A percentile compares a stretch with the other conserved stretches of the same genome.
These are phyloP conservation scores for Malassezia cuniculi DNA, from an alignment of 1,284 basidiomycete species.

Conservation along the genomic window DNA sequence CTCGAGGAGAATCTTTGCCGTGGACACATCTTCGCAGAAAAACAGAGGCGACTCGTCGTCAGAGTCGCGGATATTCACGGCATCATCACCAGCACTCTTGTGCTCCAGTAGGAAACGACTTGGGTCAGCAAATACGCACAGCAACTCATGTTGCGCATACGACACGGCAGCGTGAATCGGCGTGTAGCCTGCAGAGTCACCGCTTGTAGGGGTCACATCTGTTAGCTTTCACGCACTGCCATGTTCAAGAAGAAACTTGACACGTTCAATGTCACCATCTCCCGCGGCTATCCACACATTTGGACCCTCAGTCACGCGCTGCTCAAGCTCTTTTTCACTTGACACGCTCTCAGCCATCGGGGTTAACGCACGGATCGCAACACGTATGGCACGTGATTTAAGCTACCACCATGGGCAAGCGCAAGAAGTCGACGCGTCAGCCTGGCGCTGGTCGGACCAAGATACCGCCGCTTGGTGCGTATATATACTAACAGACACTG, in stretches of 20 bases:
- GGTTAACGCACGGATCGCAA: background rate
- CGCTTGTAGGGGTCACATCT: slow-evolving; percentile 21
- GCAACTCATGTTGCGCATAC: slow-evolving; percentile 30
- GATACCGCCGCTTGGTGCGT: slow-evolving; percentile 30
- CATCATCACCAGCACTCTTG: slow-evolving; percentile 12
- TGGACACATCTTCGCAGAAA: slow-evolving; percentile 31
- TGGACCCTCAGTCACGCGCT: slow-evolving; percentile 7
- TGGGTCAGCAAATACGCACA: slow-evolving; percentile 9
- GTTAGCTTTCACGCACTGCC: slow-evolving; percentile 10
- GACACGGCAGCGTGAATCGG: slow-evolving; percentile 43
- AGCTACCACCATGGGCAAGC: slow-evolving; percentile 27
- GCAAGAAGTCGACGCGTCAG: slow-evolving; percentile 30
- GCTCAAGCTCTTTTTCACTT: background rate
- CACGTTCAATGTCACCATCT: slow-evolving; percentile 36
- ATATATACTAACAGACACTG: slow-evolving; percentile 34
- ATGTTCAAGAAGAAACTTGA: slow-evolving; percentile 26
- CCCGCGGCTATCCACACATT: slow-evolving; percentile 44
- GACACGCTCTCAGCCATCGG: background rate
- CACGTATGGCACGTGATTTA: background rate
- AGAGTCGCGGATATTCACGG: slow-evolving; percentile 27
- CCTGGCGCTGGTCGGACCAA: slow-evolving; percentile 24
- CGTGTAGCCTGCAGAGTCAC: slow-evolving; percentile 36
- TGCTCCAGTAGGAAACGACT: slow-evolving; percentile 27
- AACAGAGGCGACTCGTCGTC: slow-evolving; percentile 43
- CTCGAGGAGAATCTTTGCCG: slow-evolving; percentile 31